These are phyloP conservation scores for Magnolia kwangsiensis DNA, from an alignment of 164 flowering plant genomes.

Conservation along the genomic window DNA sequence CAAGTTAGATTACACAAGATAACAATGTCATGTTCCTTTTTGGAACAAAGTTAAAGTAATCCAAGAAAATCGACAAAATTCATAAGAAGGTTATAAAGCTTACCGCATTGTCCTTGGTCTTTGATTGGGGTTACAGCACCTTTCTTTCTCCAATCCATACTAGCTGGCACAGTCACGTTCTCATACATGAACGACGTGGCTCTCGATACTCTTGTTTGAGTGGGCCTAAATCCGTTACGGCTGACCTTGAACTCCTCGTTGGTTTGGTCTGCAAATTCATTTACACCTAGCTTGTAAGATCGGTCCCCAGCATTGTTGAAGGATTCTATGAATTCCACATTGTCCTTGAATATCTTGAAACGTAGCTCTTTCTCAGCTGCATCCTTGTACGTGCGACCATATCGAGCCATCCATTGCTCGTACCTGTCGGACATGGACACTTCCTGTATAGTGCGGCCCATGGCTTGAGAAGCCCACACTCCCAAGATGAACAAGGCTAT, in stretches of 20 bases:
- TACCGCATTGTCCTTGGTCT: no score
- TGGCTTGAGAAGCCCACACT: slow-evolving; percentile 4
- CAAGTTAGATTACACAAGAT: not conserved
- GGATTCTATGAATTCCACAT: slow-evolving; percentile 42
- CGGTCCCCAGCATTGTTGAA: slow-evolving; percentile 40
- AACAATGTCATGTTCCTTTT: no score
- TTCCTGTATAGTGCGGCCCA: not conserved
- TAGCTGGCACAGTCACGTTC: no score
- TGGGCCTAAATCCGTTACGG: not conserved
- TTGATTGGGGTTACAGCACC: no score
- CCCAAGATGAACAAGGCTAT: not conserved
- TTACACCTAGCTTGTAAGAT: slow-evolving; percentile 41
- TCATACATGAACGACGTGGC: no score
- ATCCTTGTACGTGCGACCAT: slow-evolving; percentile 25
- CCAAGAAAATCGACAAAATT: no score
- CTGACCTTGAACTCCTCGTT: slow-evolving; percentile 20
- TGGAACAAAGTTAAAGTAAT: no score
- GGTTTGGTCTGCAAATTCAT: slow-evolving; percentile 31
- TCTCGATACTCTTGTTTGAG: no score
- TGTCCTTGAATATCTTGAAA: slow-evolving; percentile 52
- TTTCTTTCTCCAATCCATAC: no score
- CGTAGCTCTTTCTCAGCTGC: slow-evolving; percentile 36
- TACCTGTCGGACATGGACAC: slow-evolving; percentile 24
- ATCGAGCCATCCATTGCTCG: slow-evolving; percentile 34
- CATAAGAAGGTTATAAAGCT: no score